Percentiles rank a stretch among this genome's conserved stretches.
These are phyloP conservation scores for Aquanectria penicillioides DNA, from an alignment of 2,329 filamentous ascomycete species.

Conservation along the genomic window DNA sequence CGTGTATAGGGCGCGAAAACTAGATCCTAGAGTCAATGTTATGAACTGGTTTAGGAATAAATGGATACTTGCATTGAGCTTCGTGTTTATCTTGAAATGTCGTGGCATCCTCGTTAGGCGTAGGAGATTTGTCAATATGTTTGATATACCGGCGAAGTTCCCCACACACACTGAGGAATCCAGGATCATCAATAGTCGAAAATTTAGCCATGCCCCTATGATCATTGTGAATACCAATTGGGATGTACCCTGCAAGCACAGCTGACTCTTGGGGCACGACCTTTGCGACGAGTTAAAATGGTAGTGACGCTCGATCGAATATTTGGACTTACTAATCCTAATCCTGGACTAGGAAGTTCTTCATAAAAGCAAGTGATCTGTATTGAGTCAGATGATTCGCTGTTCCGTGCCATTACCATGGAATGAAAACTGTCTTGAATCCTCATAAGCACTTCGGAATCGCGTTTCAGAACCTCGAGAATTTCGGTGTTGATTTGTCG, in stretches of 20 bases:
- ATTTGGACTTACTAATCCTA: background rate
- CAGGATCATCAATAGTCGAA: conserved; percentile 2
- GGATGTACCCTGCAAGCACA: conserved; percentile 17
- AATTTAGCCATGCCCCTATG: conserved; percentile 30
- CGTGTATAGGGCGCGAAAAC: conserved; percentile 25
- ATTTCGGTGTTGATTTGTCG: background rate
- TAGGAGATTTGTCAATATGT: background rate
- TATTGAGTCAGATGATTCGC: background rate
- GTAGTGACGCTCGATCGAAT: too few relatives aligned
- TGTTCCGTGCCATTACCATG: background rate
- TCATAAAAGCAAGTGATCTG: background rate
- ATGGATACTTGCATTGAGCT: too few relatives aligned
- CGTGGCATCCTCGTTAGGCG: background rate
- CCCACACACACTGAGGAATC: conserved; percentile 15
- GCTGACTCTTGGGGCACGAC: conserved; percentile 30
- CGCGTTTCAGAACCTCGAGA: background rate
- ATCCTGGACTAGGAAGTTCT: background rate
- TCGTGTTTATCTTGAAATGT: too few relatives aligned
- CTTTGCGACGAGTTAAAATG: too few relatives aligned
- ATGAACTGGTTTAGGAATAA: too few relatives aligned
- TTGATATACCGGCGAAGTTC: conserved; percentile 26
- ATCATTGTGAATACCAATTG: conserved; percentile 19
- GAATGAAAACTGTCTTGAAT: background rate
- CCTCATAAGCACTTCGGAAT: background rate
- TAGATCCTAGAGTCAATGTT: too few relatives aligned